Evolutionary conservation across 208 protist species (phyloP).

Genomic region (Leishmania braziliensis): DNA sequence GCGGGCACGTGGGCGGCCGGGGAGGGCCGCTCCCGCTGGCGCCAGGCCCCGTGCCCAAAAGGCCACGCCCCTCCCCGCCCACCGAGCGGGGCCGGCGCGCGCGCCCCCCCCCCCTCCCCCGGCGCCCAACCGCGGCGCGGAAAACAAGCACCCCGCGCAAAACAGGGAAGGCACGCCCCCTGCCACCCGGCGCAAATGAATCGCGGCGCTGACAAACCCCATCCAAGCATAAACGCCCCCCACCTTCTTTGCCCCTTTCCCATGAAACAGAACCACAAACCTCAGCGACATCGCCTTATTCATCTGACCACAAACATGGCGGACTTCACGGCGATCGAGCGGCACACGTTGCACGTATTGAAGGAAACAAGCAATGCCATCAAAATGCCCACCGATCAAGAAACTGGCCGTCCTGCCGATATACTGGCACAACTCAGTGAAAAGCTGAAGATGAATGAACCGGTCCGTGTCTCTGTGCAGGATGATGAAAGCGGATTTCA

Average conservation of each 20-base stretch:
- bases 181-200: not conserved
- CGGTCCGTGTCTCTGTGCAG: constrained; percentile 4
- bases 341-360: not conserved
- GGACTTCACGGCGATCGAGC: constrained; percentile 3
- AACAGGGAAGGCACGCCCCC: not conserved
- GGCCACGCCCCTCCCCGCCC: not conserved
- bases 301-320: not conserved
- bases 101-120: no score
- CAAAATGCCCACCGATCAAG: not conserved
- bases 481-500: not conserved
- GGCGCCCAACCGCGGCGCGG: not conserved
- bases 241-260: no score
- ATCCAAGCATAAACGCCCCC: no score
- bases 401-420: not conserved
- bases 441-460: constrained; percentile 13
- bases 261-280: not conserved
- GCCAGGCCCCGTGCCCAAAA: not conserved
- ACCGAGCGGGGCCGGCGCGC: not conserved
- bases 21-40: not conserved
- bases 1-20: no score
- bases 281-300: not conserved
- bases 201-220: not conserved
- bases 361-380: not conserved
- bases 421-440: constrained; percentile 9
- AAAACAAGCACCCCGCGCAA: not conserved